phyloP scores from a whole-genome alignment of 352 stramenopile genomes.

The Globisporangium rhizosaccharum region DNA sequence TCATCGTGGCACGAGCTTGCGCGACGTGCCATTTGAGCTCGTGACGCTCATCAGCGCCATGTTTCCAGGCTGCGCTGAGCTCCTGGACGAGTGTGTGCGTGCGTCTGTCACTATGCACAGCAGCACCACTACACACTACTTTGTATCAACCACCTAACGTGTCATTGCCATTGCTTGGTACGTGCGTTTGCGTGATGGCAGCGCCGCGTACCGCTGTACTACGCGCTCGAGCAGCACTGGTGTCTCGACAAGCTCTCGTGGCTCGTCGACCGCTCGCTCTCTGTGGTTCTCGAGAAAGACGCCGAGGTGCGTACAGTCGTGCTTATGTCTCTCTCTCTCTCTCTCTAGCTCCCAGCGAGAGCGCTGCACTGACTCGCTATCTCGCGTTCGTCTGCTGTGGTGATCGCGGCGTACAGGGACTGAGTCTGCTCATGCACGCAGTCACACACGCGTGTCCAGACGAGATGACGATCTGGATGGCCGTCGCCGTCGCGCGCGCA shows the following conservation, averaged over 20 bases:
- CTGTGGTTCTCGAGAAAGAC: conserved; percentile 39
- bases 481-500: conserved; percentile 32
- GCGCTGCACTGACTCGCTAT: neutral
- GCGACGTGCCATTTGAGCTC: conserved; percentile 27
- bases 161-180: too few species aligned
- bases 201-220: conserved; percentile 25
- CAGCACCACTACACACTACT: too few species aligned
- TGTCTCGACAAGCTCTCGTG: conserved; percentile 41
- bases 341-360: neutral
- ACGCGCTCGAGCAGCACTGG: conserved; percentile 46
- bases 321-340: too few species aligned
- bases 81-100: conserved; percentile 27
- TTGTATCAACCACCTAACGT: too few species aligned
- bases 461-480: conserved; percentile 50
- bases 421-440: conserved; percentile 36
- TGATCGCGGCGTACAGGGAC: conserved; percentile 26
- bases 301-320: conserved; percentile 16
- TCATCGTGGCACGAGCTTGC: conserved; percentile 3
- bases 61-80: conserved; percentile 15
- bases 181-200: conserved; percentile 1
- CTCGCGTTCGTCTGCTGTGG: neutral
- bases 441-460: conserved; percentile 33
- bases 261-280: conserved; percentile 36
- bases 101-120: too few species aligned
- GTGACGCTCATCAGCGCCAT: conserved; percentile 21